Evolutionary conservation across 495 filamentous ascomycete species (phyloP), one percentile per base, ranked within the genome.

Genomic region (Talaromyces wortmannii): DNA sequence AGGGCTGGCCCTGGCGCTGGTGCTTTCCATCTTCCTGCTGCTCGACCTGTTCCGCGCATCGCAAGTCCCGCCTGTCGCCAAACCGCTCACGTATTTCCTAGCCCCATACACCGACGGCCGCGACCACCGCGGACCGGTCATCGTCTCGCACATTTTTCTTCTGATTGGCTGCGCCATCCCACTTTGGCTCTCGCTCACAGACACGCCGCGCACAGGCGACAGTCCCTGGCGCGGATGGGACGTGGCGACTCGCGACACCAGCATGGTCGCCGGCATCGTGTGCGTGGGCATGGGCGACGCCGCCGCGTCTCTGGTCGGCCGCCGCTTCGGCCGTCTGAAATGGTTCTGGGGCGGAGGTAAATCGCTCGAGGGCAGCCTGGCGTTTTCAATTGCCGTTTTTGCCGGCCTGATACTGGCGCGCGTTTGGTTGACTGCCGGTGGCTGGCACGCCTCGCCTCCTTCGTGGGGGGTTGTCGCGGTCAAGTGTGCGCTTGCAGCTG

Each of bases 261-360:
- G 85, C 58, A 96, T 97, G 87, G 79, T 96, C 42, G 85, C 86
- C 42, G 94, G 94, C 2, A 86, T 97, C 2, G 79, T 97, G 5
- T 97, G 92, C 64, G 94, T 98, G 18, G 94, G 94, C 3, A 82
- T 98, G 69, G 94, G 94, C 12, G 94, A 99, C 67, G 91, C 94
- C 0, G 94, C 92, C 0, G 94, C 94, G n/a, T 92, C 88, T 4
- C 74, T 99, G 2, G 82, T 97, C 30, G 95, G 94, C 5, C 76
- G 95, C n/a, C 79, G 92, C 8, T 92, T 84, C 66, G 95, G 94
- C 13, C 81, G 81, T 17, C 78, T 80, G 11, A 96, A 96, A 77
- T 99, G 94, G 94, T 80, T 91, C 46, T 99, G 94, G 94, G 87
- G 88, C 30, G 94, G 94, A 12, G 94, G 91, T 4, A 99, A 97